Conservation (phyloP, 2,329 filamentous ascomycete genomes). For the Colletotrichum euphorbiae region DNA sequence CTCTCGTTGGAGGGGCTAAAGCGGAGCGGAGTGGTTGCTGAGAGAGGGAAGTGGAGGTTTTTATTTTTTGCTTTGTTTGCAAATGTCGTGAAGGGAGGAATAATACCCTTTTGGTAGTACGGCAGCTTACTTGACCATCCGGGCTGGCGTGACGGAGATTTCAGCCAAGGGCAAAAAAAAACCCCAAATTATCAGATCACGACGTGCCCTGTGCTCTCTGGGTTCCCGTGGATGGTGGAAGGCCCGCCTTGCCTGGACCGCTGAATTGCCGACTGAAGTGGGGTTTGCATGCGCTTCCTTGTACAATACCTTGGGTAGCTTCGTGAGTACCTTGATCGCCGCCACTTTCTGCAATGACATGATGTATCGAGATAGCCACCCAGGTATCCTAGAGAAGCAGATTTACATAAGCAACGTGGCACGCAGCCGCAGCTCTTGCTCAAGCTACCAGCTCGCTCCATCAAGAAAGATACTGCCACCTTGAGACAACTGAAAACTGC, state of each 20-base stretch:
- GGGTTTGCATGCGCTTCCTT: slow-evolving; percentile 5
- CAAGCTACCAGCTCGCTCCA: slow-evolving; percentile 25
- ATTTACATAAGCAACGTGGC: slow-evolving; percentile 31
- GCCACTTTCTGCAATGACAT: not conserved
- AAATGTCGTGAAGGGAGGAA: slow-evolving; percentile 29
- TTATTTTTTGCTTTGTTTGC: slow-evolving; percentile 29
- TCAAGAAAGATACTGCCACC: not conserved
- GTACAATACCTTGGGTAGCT: slow-evolving; percentile 22
- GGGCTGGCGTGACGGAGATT: not conserved
- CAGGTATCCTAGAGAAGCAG: not conserved
- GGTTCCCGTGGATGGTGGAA: not conserved
- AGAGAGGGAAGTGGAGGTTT: slow-evolving; percentile 27
- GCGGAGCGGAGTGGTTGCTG: slow-evolving; percentile 23
- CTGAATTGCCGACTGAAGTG: slow-evolving; percentile 30
- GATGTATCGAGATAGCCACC: not conserved
- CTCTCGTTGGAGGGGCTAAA: slow-evolving; percentile 23
- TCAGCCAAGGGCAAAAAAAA: slow-evolving; percentile 24
- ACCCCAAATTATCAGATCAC: slow-evolving; percentile 31
- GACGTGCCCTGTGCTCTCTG: slow-evolving; percentile 40
- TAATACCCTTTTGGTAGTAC: slow-evolving; percentile 6
- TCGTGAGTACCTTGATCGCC: not conserved
- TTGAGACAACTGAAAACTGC: slow-evolving; percentile 2
- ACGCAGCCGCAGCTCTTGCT: slow-evolving; percentile 20
- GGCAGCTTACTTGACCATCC: not conserved
- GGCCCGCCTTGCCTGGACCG: not conserved